phyloP scores from a whole-genome alignment of 371 early-diverging fungal species.

The Rhizopus arrhizus region DNA sequence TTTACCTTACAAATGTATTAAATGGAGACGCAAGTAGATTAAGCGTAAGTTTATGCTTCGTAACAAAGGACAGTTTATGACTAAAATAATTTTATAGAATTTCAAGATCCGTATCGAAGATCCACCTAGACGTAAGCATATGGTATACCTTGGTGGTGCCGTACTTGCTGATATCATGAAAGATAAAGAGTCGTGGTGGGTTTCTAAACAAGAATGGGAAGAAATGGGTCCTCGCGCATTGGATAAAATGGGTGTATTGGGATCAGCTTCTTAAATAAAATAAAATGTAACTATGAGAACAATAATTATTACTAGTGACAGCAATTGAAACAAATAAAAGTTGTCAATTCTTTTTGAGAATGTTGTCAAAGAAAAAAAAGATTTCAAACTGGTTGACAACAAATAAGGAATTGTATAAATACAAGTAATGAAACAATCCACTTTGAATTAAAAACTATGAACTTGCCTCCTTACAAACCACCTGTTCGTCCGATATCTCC shows the following conservation, averaged over 20 bases:
- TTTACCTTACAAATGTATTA: slow-evolving; percentile 88
- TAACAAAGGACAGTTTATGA: background rate
- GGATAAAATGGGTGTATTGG: slow-evolving; percentile 66
- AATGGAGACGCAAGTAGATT: slow-evolving; percentile 83
- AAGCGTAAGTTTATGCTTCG: slow-evolving; percentile 56
- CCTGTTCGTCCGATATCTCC: too few relatives aligned
- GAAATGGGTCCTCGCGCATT: slow-evolving; percentile 87
- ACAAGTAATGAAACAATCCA: too few relatives aligned
- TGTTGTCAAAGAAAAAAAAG: too few relatives aligned
- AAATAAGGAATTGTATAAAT: too few relatives aligned
- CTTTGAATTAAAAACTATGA: too few relatives aligned
- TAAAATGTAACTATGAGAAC: background rate
- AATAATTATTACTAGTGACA: background rate
- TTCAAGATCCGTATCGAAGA: slow-evolving; percentile 97
- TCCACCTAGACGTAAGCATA: slow-evolving; percentile 96
- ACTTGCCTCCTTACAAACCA: too few relatives aligned
- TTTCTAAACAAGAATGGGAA: slow-evolving; percentile 92
- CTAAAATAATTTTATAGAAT: slow-evolving; percentile 59
- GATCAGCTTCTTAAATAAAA: slow-evolving; percentile 40
- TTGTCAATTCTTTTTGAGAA: too few relatives aligned
- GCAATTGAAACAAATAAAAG: background rate
- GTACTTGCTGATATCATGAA: slow-evolving; percentile 96
- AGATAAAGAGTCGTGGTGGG: slow-evolving; percentile 90
- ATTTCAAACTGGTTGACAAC: too few relatives aligned
- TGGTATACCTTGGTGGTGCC: slow-evolving; percentile 97